These are phyloP conservation scores for Withania somnifera DNA, from an alignment of 305 asterid genomes.

Conservation along the genomic window DNA sequence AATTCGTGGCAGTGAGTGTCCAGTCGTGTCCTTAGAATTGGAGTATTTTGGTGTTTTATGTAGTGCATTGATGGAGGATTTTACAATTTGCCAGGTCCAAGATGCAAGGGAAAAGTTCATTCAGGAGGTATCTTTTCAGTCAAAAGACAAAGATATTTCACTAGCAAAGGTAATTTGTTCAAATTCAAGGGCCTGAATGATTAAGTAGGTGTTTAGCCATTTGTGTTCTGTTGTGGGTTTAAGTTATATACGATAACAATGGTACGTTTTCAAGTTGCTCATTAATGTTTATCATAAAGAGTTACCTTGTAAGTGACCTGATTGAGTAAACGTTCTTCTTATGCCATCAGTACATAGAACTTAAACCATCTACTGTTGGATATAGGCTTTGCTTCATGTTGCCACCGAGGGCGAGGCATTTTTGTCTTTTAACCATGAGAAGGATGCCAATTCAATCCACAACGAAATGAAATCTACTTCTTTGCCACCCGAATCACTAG, in stretches of 20 bases:
- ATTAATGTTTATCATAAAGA: neutral
- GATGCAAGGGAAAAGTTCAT: conserved; percentile 68
- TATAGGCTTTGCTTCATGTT: conserved; percentile 64
- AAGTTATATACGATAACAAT: neutral
- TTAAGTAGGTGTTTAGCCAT: too few species aligned
- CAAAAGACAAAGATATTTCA: conserved; percentile 75
- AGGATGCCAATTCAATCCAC: conserved; percentile 39
- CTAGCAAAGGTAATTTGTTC: conserved; percentile 58
- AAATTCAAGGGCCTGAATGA: too few species aligned
- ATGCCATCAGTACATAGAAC: neutral
- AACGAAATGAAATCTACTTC: conserved; percentile 38
- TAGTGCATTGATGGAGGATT: conserved; percentile 8
- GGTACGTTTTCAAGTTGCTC: neutral
- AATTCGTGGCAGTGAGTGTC: too few species aligned
- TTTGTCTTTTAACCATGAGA: conserved; percentile 50
- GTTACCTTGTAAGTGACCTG: neutral
- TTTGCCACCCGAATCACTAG: conserved; percentile 19
- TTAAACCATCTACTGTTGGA: neutral
- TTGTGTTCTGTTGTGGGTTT: neutral
- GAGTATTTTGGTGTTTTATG: neutral
- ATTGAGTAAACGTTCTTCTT: neutral
- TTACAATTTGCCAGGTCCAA: conserved; percentile 33
- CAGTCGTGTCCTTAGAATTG: too few species aligned
- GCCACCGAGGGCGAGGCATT: conserved; percentile 78
- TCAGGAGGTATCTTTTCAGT: conserved; percentile 56